Base-by-base conservation (phyloP, 1,139 yeast genomes). In the Candida albicans region DNA sequence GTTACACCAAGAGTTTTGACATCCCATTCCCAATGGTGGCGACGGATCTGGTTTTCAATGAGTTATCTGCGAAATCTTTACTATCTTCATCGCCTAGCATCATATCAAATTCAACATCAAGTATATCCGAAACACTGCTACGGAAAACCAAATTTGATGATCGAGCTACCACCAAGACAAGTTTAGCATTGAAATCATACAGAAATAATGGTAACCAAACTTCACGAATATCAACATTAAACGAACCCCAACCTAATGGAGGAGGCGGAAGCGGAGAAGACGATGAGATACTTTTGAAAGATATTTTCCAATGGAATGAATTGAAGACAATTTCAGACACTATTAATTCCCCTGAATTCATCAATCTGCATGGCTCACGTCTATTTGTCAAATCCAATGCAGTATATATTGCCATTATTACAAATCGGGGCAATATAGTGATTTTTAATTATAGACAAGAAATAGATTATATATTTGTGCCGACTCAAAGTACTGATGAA, bases 401-500 rank as follows among this genome's bases (percentile, higher is more conserved):
- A 3, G 45, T 66, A 8, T 69, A 69, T 42, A 69, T 88, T 2
- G 79, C 79, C 0, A 56, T 87, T 10, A 95, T 89, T 2, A 87
- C 95, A 0, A 55, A 73, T 1, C 70, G 70, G 39, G 91, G 91
- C 1, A 65, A 60, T 37, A 69, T 86, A 0, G 59, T 85, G 13
- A 68, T 83, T 1, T 87, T 84, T 59, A 84, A 81, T 55, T 85
- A 82, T 52, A 75, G 73, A 39, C 95, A 87, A 59, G 65, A 61
- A 32, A 59, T 81, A 11, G 65, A 68, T 27, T 65, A 62, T 44
- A 65, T 71, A 1, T 56, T 82, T 37, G 29, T 40, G 9, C 14
- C 32, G 8, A 29, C 32, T 7, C n/a, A 29, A 2, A 13, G 39
- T 11, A 49, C 49, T 9, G 39, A 37, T 4, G 43, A 47, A n/a